Percentiles rank a stretch among this genome's conserved stretches.
Evolutionary conservation across 2,329 filamentous ascomycete genomes (phyloP).

Genomic region (Colletotrichum sp.): DNA sequence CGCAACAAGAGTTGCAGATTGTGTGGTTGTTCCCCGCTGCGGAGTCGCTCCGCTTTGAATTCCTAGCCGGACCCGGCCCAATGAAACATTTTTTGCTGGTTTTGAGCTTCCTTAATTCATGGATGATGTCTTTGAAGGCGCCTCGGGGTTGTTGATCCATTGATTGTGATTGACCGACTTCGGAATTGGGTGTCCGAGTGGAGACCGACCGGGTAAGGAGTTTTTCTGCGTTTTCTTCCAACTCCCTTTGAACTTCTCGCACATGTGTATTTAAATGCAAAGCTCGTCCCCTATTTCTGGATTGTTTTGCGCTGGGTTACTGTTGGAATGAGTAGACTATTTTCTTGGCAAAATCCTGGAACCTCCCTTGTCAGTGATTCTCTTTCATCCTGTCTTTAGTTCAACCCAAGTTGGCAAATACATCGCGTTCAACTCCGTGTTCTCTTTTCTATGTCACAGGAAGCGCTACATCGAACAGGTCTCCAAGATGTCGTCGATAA

Average conservation of each 20-base stretch:
- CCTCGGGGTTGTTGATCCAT: not conserved
- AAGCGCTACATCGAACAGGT: not conserved
- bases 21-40: conserved; percentile 8
- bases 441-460: not conserved
- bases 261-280: conserved; percentile 1
- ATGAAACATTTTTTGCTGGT: not conserved
- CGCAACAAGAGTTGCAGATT: conserved; percentile 7
- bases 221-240: not conserved
- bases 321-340: not conserved
- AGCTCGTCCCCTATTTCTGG: not conserved
- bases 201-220: not conserved
- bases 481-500: conserved; percentile 11
- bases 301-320: not conserved
- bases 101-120: not conserved
- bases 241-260: not conserved
- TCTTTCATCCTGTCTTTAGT: not conserved
- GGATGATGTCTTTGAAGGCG: not conserved
- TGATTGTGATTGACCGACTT: not conserved
- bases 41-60: conserved; percentile 1
- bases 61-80: not conserved
- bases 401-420: not conserved
- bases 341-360: not conserved
- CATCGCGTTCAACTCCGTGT: not conserved
- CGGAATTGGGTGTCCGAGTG: conserved; percentile 1
- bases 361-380: not conserved